These are phyloP conservation scores for Rhizopus arrhizus DNA, from an alignment of 371 early-diverging fungal genomes.

Conservation along the genomic window DNA sequence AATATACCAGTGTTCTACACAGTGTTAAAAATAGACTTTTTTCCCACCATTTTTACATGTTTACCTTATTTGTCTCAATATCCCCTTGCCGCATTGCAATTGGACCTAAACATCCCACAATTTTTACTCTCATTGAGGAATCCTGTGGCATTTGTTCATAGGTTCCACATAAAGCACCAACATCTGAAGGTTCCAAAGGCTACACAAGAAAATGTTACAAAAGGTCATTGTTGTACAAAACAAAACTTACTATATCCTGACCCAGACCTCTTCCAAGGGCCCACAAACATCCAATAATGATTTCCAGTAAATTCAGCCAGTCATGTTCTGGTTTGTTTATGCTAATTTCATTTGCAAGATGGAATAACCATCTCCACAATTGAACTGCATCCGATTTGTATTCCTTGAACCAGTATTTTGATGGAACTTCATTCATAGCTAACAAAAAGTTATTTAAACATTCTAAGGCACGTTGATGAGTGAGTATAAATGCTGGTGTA, in stretches of 20 bases:
- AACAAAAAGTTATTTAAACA: conserved; percentile 78
- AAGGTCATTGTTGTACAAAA: conserved; percentile 2
- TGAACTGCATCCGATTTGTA: conserved; percentile 56
- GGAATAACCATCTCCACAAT: conserved; percentile 65
- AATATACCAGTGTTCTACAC: conserved; percentile 37
- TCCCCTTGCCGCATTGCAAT: conserved; percentile 73
- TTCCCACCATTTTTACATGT: conserved; percentile 10
- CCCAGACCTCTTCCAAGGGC: conserved; percentile 69
- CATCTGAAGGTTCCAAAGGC: conserved; percentile 52
- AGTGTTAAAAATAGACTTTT: conserved; percentile 3
- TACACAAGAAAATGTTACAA: conserved; percentile 10
- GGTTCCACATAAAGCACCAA: conserved; percentile 55
- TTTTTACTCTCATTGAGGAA: conserved; percentile 63
- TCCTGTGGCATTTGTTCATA: conserved; percentile 50
- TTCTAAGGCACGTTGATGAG: conserved; percentile 71
- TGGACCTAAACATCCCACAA: conserved; percentile 73
- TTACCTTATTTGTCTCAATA: conserved; percentile 73
- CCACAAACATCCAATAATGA: conserved; percentile 73
- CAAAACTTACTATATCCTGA: conserved; percentile 54
- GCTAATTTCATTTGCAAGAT: conserved; percentile 36
- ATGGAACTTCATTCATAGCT: conserved; percentile 66
- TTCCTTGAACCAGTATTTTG: conserved; percentile 67
- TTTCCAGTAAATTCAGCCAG: conserved; percentile 56
- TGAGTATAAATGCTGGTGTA: conserved; percentile 46
- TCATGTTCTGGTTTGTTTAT: conserved; percentile 23